phyloP scores from a whole-genome alignment of 768 basidiomycete genomes.

The Tephrocybe rancida region DNA sequence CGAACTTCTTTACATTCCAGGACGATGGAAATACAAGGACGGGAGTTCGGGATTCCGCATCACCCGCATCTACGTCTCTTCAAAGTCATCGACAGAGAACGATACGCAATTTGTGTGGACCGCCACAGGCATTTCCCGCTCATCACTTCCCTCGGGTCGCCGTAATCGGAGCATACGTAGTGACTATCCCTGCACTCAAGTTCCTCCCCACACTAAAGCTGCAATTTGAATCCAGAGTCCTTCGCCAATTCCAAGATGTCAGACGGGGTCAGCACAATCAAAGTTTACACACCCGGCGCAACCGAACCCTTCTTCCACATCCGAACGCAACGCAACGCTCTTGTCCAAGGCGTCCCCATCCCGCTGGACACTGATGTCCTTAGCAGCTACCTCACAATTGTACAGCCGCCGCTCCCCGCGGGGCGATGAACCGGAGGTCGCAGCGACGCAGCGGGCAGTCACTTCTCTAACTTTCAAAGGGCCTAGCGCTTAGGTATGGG shows the following conservation, averaged over 20 bases:
- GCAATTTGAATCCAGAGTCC: too few relatives aligned
- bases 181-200: conserved; percentile 8
- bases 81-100: conserved; percentile 28
- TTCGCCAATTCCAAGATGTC: conserved; percentile 30
- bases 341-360: conserved; percentile 26
- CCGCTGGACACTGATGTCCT: conserved; percentile 18
- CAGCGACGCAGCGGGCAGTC: conserved; percentile 22
- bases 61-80: conserved; percentile 36
- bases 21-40: conserved; percentile 32
- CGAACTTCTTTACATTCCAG: conserved; percentile 34
- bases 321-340: conserved; percentile 23
- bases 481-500: conserved; percentile 8
- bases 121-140: neutral
- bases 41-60: conserved; percentile 28
- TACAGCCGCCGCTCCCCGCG: conserved; percentile 28
- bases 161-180: conserved; percentile 38
- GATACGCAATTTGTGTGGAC: conserved; percentile 20
- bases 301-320: conserved; percentile 31
- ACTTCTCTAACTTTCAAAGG: conserved; percentile 19
- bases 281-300: conserved; percentile 22
- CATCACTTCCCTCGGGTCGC: conserved; percentile 24
- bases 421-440: conserved; percentile 21
- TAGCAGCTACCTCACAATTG: conserved; percentile 14
- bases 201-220: too few relatives aligned
- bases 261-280: conserved; percentile 22